Percentiles rank a stretch among this genome's conserved stretches.
Conservation (phyloP, 495 filamentous ascomycete genomes). For the Aspergillus sclerotioniger region DNA sequence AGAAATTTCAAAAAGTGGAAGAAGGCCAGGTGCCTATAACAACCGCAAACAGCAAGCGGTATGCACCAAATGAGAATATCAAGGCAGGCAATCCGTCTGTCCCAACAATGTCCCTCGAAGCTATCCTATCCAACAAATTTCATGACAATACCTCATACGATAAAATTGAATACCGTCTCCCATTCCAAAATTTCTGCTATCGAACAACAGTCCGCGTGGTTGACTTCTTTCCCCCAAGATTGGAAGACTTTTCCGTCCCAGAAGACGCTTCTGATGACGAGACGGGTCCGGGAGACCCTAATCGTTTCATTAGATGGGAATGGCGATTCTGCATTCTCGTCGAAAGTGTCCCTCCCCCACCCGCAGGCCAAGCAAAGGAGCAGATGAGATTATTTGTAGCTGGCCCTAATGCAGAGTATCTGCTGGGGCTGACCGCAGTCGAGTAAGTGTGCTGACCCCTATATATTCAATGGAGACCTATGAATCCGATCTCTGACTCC, state of each 20-base stretch:
- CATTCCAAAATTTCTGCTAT: slow-evolving; percentile 77
- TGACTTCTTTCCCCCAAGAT: slow-evolving; percentile 69
- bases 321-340: slow-evolving; percentile 78
- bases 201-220: slow-evolving; percentile 67
- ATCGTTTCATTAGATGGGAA: slow-evolving; percentile 52
- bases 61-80: slow-evolving; percentile 37
- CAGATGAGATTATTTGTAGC: slow-evolving; percentile 65
- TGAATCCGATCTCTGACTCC: background rate
- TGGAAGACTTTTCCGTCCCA: slow-evolving; percentile 71
- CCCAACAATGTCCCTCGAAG: slow-evolving; percentile 33
- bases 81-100: slow-evolving; percentile 28
- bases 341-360: slow-evolving; percentile 51
- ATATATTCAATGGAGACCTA: background rate
- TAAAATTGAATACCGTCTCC: slow-evolving; percentile 47
- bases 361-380: slow-evolving; percentile 32
- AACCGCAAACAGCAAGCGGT: slow-evolving; percentile 32
- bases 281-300: slow-evolving; percentile 27
- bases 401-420: slow-evolving; percentile 59
- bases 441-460: slow-evolving; percentile 51
- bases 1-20: slow-evolving; percentile 21
- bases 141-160: slow-evolving; percentile 42
- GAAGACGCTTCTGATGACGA: slow-evolving; percentile 34
- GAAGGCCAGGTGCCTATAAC: slow-evolving; percentile 29
- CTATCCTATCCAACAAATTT: slow-evolving; percentile 39
- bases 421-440: slow-evolving; percentile 64